Percentiles rank a stretch among this genome's conserved stretches.
phyloP scores from a whole-genome alignment of 495 filamentous ascomycete species.

The Neurospora sp. region DNA sequence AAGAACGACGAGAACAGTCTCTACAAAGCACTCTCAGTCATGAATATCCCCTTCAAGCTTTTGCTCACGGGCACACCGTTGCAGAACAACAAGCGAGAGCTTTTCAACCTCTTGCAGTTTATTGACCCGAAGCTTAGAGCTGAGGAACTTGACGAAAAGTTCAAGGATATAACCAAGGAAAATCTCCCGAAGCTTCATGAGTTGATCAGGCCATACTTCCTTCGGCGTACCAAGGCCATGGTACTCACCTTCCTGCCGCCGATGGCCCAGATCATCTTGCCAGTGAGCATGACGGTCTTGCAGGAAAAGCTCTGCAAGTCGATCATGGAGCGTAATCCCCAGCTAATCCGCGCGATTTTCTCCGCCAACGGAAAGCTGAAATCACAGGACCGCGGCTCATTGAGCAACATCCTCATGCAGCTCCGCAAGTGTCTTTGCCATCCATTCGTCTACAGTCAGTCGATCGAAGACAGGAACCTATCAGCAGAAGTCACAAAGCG shows the following conservation, averaged over 20 bases:
- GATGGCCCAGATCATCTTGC: slow-evolving; percentile 89
- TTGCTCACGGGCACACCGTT: slow-evolving; percentile 86
- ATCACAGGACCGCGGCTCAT: slow-evolving; percentile 56
- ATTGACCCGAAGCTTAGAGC: slow-evolving; percentile 61
- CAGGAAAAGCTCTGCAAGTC: slow-evolving; percentile 94
- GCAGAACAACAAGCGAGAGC: slow-evolving; percentile 87
- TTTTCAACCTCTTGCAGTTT: slow-evolving; percentile 95
- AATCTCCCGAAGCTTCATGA: slow-evolving; percentile 73
- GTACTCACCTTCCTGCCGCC: slow-evolving; percentile 85
- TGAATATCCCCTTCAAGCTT: slow-evolving; percentile 70
- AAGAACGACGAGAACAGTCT: slow-evolving; percentile 85
- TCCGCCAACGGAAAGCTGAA: slow-evolving; percentile 47
- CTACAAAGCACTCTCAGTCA: slow-evolving; percentile 58
- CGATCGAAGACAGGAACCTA: slow-evolving; percentile 70
- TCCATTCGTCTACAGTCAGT: slow-evolving; percentile 82
- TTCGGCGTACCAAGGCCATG: slow-evolving; percentile 71
- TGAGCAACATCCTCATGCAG: slow-evolving; percentile 94
- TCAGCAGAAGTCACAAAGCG: slow-evolving; percentile 47
- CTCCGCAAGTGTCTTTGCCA: slow-evolving; percentile 91
- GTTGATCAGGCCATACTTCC: slow-evolving; percentile 68
- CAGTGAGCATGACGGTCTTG: slow-evolving; percentile 81
- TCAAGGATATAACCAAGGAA: slow-evolving; percentile 61
- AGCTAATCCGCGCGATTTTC: slow-evolving; percentile 82
- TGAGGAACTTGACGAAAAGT: slow-evolving; percentile 61
- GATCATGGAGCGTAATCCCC: slow-evolving; percentile 78